Evolutionary conservation across 768 basidiomycete genomes (phyloP), one percentile per base, ranked within the genome.

Genomic region (Boletus subparvulus): DNA sequence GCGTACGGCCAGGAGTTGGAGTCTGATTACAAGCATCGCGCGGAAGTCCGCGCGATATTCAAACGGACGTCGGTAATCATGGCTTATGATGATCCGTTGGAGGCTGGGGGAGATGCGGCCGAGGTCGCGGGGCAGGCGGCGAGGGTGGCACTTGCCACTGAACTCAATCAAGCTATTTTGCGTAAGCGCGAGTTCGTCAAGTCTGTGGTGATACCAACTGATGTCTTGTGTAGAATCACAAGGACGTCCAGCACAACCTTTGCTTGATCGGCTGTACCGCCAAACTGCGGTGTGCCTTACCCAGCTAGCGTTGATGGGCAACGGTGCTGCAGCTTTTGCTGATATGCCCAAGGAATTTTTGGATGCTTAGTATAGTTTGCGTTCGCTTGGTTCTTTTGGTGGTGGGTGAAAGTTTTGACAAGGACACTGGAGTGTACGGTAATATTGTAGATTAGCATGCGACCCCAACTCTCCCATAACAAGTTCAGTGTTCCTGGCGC

Each of bases 131-230:
- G 90, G 40, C 81, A 85, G 56, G 82, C 80, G 42, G 84, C 88
- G 32, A 78, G 89, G 56, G 76, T 82, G 51, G 70, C 77, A 36
- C 78, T 94, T 53, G 87, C 88, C 30, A 85, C 83, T 56, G 90
- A 92, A 73, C 70, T 94, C 39, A 94, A 94, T 64, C 80, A 85
- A 69, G 90, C 86, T 40, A 92, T 95, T 55, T 75, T 94, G 51
- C 88, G 92, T 93, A 63, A 62, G 85, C 73, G 21, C 44, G 43
- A 47, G 36, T 39, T 48, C 42, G 16, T 52, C 7, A 21, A 50
- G 17, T 49, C 42, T 30, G 14, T n/a, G 28, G 4, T 2, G 36
- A 35, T 30, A 55, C 28, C 44, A 54, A 37, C 57, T 64, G 43
- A 60, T 35, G 10, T 6, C 26, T 30, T 40, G 50, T 28, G 12